These are phyloP conservation scores for Blastocladiella emersonii DNA, from an alignment of 371 early-diverging fungal species.

Conservation along the genomic window DNA sequence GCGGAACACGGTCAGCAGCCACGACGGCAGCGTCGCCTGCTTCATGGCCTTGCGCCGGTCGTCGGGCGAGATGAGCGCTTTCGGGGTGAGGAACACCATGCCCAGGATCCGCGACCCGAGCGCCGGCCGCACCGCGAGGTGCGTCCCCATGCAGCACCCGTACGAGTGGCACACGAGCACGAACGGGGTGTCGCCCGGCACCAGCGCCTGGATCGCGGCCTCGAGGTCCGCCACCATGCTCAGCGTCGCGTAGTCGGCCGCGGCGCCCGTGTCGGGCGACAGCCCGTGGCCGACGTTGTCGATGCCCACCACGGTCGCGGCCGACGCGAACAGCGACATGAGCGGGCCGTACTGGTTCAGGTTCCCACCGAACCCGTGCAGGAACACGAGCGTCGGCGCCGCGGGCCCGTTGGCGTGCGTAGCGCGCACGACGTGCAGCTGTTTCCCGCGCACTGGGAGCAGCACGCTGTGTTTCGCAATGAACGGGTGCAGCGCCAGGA, in stretches of 20 bases:
- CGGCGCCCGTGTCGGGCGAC: neutral
- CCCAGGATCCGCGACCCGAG: conserved; percentile 29
- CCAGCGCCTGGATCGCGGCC: neutral
- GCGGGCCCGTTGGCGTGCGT: too few relatives aligned
- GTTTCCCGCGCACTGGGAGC: too few relatives aligned
- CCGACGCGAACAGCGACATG: neutral
- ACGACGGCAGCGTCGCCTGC: conserved; percentile 34
- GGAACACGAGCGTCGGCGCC: neutral
- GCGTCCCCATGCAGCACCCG: conserved; percentile 45
- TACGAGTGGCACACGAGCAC: conserved; percentile 54
- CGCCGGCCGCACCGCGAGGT: conserved; percentile 22
- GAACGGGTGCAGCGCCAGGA: too few relatives aligned
- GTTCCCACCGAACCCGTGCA: neutral
- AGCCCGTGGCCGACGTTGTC: neutral
- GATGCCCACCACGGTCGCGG: neutral
- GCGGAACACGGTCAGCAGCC: conserved; percentile 37
- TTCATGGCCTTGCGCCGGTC: conserved; percentile 24
- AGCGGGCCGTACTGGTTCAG: neutral
- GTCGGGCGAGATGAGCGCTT: conserved; percentile 29
- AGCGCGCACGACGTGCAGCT: too few relatives aligned
- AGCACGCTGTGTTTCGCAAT: too few relatives aligned
- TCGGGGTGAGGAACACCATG: conserved; percentile 45
- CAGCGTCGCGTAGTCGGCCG: neutral
- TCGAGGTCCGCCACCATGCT: neutral
- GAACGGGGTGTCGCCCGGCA: neutral